Evolutionary conservation across 257 asterid species (phyloP).

Genomic region (Solanum corneliomulleri): DNA sequence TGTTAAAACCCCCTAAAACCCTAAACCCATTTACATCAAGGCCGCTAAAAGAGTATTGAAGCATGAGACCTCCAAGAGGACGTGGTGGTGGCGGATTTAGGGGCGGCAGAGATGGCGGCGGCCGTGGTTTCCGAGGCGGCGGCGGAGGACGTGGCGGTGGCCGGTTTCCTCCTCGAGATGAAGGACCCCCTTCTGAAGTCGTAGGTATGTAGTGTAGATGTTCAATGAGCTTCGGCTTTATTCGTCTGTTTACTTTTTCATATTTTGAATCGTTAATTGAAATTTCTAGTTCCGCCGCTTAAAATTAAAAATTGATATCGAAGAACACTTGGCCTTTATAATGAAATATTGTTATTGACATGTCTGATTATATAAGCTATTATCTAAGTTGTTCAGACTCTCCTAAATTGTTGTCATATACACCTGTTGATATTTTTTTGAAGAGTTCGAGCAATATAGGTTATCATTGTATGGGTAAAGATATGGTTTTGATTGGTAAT

Average conservation of each 20-base stretch:
- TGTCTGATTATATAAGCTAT: neutral
- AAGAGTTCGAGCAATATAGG: neutral
- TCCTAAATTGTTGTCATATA: neutral
- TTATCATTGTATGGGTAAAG: no score
- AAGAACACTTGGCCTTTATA: neutral
- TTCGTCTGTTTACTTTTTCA: neutral
- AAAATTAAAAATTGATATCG: neutral
- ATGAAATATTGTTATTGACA: neutral
- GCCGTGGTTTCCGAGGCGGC: slow-evolving; percentile 27
- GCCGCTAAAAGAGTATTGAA: neutral
- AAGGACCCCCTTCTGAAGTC: slow-evolving; percentile 62
- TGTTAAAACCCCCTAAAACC: slow-evolving; percentile 8
- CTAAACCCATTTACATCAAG: neutral
- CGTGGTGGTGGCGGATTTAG: slow-evolving; percentile 77
- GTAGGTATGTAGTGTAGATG: slow-evolving; percentile 31
- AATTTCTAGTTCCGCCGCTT: neutral
- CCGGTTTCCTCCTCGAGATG: slow-evolving; percentile 47
- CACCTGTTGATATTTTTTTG: accelerated
- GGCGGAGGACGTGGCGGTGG: slow-evolving; percentile 36
- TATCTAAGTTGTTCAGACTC: neutral
- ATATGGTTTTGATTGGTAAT: neutral
- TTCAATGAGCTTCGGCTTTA: neutral
- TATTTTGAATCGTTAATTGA: neutral
- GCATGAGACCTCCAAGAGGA: slow-evolving; percentile 92
- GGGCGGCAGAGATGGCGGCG: slow-evolving; percentile 64